Evolutionary conservation across 2,329 filamentous ascomycete genomes (phyloP).

Genomic region (Dactylonectria macrodidyma): DNA sequence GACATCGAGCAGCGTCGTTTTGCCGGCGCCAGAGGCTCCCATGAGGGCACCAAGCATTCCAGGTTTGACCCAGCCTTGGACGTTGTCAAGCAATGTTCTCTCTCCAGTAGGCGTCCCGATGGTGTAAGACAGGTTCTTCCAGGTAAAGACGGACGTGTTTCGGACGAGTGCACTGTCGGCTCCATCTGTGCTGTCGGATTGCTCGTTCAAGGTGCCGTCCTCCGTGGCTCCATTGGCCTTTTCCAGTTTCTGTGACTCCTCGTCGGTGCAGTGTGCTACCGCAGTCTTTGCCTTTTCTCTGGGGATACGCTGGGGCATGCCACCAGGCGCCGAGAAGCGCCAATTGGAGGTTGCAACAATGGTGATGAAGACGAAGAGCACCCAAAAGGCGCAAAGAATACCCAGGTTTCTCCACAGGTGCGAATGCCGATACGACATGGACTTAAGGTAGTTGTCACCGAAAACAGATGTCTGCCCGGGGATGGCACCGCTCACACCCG

Average conservation of each 20-base stretch:
- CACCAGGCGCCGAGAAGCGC: constrained; percentile 66
- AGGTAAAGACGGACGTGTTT: constrained; percentile 80
- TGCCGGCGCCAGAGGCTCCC: constrained; percentile 88
- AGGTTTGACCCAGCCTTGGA: constrained; percentile 87
- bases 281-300: constrained; percentile 59
- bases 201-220: constrained; percentile 44
- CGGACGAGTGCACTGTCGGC: constrained; percentile 60
- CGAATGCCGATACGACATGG: constrained; percentile 66
- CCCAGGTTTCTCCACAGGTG: constrained; percentile 74
- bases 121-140: constrained; percentile 79
- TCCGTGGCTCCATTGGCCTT: constrained; percentile 54
- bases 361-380: constrained; percentile 70
- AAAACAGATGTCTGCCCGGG: constrained; percentile 63
- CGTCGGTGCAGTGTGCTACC: neutral
- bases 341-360: constrained; percentile 70
- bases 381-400: constrained; percentile 75
- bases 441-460: constrained; percentile 70
- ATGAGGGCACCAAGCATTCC: constrained; percentile 84
- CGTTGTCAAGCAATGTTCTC: constrained; percentile 81
- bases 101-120: constrained; percentile 73
- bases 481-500: constrained; percentile 69
- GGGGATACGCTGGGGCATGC: constrained; percentile 71
- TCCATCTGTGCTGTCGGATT: constrained; percentile 40
- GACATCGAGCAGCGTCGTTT: constrained; percentile 87
- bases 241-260: neutral